Evolutionary conservation across 2,329 filamentous ascomycete genomes (phyloP), one percentile per base, ranked within the genome.

Genomic region (Truncatella angustata): DNA sequence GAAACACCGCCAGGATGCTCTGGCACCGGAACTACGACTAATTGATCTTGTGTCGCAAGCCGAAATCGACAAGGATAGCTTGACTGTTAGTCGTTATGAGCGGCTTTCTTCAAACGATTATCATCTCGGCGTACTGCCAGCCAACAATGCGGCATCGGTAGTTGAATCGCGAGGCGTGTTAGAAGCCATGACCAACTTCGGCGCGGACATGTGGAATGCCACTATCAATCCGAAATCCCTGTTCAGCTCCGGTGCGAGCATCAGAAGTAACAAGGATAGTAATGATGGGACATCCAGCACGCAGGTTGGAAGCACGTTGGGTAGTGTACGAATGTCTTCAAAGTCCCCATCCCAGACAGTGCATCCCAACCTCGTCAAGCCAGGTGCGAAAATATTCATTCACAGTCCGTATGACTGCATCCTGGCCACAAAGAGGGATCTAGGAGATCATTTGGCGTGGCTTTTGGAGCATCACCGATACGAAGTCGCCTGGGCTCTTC

Each of bases 381-480:
- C 75, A 47, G 79, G 81, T 2, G 69, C 79, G 60, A 68, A 97
- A 63, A 88, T 99, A 14, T 97, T 97, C 66, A 90, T 99, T 36
- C 91, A 96, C 63, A 97, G 91, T 61, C 94, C 94, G 0, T 99
- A 95, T 65, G 94, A 99, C 70, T 97, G 92, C 62, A 87, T 97
- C n/a, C 75, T 97, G 50, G 90, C 91, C 1, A 90, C 94, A 2
- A 92, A 92, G 66, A 81, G 94, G 59, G 92, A 96, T 63, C 77
- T 96, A 14, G 77, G 84, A 3, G 94, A 99, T 69, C 91, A 96
- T 63, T 74, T 97, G 20, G 75, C 79, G 6, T 99, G 93, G 93
- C 76, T 97, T 12, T 67, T 96, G 24, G 88, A 93, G 53, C 90
- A 87, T 55, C 81, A 89, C 49, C 85, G 87, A 56, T 96, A 93